A percentile compares a stretch with the other conserved stretches of the same genome.
These are phyloP conservation scores for Phytophthora pisi DNA, from an alignment of 352 stramenopile genomes.

Conservation along the genomic window DNA sequence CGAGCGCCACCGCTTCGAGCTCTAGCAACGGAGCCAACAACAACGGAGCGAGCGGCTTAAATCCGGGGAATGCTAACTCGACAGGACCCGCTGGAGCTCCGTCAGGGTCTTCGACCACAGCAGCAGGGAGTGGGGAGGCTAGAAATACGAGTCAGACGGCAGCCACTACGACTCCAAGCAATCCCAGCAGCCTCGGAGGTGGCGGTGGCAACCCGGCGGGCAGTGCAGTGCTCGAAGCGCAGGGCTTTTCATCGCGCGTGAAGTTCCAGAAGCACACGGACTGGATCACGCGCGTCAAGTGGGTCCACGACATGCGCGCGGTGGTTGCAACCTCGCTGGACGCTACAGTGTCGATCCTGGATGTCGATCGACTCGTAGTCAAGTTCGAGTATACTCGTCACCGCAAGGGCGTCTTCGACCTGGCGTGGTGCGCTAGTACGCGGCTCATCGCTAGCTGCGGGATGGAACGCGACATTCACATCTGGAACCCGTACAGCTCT, in stretches of 20 bases:
- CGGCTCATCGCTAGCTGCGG: constrained; percentile 83
- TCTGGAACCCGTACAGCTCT: constrained; percentile 92
- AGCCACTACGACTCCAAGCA: constrained; percentile 22
- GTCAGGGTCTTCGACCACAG: constrained; percentile 9
- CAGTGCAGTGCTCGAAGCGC: constrained; percentile 58
- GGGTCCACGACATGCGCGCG: constrained; percentile 81
- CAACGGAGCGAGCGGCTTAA: constrained; percentile 10
- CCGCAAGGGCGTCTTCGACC: constrained; percentile 84
- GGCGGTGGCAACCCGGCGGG: constrained; percentile 44
- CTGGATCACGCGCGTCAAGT: constrained; percentile 86
- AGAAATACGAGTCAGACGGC: constrained; percentile 20
- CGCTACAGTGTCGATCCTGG: constrained; percentile 81
- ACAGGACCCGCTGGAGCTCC: constrained; percentile 5
- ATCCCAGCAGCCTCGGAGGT: constrained; percentile 16
- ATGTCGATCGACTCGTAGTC: constrained; percentile 77
- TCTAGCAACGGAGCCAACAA: constrained; percentile 11
- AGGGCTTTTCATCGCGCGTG: constrained; percentile 67
- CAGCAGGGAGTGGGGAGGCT: constrained; percentile 7
- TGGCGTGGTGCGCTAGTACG: constrained; percentile 77
- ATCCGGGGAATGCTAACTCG: constrained; percentile 1
- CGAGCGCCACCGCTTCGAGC: constrained; percentile 25
- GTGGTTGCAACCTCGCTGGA: constrained; percentile 83
- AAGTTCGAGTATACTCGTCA: constrained; percentile 87
- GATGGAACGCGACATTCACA: constrained; percentile 86
- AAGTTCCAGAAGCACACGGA: constrained; percentile 87